These are phyloP conservation scores for Collybia mongolica DNA, from an alignment of 768 basidiomycete genomes.

Conservation along the genomic window DNA sequence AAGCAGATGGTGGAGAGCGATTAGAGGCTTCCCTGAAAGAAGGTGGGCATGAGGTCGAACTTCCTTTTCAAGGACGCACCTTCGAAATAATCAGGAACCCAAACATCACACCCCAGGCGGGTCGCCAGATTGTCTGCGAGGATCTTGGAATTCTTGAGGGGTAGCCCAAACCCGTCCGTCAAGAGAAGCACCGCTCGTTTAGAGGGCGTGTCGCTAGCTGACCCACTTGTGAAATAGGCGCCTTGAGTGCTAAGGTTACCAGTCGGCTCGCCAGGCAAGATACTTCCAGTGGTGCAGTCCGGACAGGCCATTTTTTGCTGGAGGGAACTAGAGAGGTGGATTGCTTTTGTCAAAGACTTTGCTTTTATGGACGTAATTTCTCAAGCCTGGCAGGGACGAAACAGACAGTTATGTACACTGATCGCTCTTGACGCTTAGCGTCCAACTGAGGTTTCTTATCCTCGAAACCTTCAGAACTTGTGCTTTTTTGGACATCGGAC, in stretches of 20 bases:
- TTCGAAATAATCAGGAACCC: conserved; percentile 54
- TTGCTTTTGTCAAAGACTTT: no score
- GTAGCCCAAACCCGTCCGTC: conserved; percentile 55
- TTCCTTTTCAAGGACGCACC: conserved; percentile 25
- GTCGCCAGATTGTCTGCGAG: conserved; percentile 48
- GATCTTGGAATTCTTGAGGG: conserved; percentile 48
- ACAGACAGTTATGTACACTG: background rate
- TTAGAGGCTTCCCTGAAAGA: conserved; percentile 28
- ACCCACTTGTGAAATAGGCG: conserved; percentile 40
- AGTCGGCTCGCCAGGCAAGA: conserved; percentile 42
- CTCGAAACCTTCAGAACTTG: background rate
- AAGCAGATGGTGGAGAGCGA: conserved; percentile 20
- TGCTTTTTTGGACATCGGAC: no score
- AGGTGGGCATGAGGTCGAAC: background rate
- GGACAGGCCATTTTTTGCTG: conserved; percentile 31
- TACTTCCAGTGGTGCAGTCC: conserved; percentile 42
- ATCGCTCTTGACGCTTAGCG: background rate
- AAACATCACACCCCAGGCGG: conserved; percentile 49
- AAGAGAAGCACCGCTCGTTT: conserved; percentile 42
- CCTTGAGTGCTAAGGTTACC: conserved; percentile 36
- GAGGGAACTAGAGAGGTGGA: background rate
- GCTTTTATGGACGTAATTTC: background rate
- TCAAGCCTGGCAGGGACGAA: background rate
- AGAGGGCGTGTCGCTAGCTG: conserved; percentile 12
- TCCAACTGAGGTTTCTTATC: background rate